These are phyloP conservation scores for Croton laevigatus DNA, from an alignment of 441 rosid genomes.

Conservation along the genomic window DNA sequence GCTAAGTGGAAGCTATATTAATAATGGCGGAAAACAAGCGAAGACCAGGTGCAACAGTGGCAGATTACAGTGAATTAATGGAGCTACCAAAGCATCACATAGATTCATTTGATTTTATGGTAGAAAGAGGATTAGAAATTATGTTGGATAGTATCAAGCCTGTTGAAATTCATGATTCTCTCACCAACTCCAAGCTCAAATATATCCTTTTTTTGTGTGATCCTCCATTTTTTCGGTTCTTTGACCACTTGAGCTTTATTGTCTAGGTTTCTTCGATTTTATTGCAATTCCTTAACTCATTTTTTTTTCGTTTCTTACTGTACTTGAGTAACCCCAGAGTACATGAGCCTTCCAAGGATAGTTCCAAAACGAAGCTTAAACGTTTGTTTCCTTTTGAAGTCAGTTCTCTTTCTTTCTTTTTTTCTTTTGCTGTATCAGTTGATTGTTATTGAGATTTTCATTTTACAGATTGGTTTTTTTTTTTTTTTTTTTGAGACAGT, in stretches of 20 bases:
- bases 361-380: slow-evolving; percentile 37
- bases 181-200: slow-evolving; percentile 42
- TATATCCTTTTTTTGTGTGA: slow-evolving; percentile 55
- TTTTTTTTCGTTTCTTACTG: slow-evolving; percentile 36
- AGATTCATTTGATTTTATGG: slow-evolving; percentile 81
- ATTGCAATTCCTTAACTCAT: slow-evolving; percentile 46
- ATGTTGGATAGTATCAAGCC: slow-evolving; percentile 66
- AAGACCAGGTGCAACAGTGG: slow-evolving; percentile 19
- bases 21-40: slow-evolving; percentile 19
- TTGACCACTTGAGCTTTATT: neutral
- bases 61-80: slow-evolving; percentile 48
- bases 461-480: neutral
- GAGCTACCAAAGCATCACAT: slow-evolving; percentile 80
- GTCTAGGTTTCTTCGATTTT: neutral
- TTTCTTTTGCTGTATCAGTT: neutral
- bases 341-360: slow-evolving; percentile 62
- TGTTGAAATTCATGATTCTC: slow-evolving; percentile 44
- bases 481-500: slow-evolving; percentile 39
- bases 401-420: slow-evolving; percentile 11
- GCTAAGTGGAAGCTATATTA: neutral
- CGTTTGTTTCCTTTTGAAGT: slow-evolving; percentile 78
- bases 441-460: neutral
- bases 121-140: slow-evolving; percentile 64
- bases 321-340: slow-evolving; percentile 57
- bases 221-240: neutral